phyloP scores from a whole-genome alignment of 345 rosid species.

The Carallia pectinifolia region DNA sequence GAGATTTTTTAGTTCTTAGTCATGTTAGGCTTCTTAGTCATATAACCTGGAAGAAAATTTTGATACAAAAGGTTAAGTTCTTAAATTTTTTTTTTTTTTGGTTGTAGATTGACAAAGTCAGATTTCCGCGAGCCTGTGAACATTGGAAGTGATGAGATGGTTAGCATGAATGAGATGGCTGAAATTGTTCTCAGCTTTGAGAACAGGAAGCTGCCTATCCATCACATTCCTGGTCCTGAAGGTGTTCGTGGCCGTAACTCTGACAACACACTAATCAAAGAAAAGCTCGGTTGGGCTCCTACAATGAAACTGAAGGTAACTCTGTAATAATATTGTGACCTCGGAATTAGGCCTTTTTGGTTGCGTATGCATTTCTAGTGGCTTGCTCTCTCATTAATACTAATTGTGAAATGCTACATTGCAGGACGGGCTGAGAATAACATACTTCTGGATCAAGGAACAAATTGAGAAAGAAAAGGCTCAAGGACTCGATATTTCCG shows the following conservation, averaged over 20 bases:
- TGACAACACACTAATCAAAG: constrained; percentile 91
- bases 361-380: too few species aligned
- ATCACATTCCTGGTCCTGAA: constrained; percentile 97
- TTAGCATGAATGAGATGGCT: constrained; percentile 99
- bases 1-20: neutral
- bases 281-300: constrained; percentile 99
- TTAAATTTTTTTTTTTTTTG: neutral
- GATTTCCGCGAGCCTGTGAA: constrained; percentile 98
- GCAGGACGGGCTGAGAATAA: constrained; percentile 91
- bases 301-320: constrained; percentile 88
- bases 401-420: neutral
- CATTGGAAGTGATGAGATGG: constrained; percentile 99
- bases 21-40: neutral
- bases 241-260: constrained; percentile 99
- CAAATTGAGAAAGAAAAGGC: constrained; percentile 94
- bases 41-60: too few species aligned
- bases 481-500: constrained; percentile 64
- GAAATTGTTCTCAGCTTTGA: constrained; percentile 92
- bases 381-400: neutral
- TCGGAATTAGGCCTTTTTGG: neutral
- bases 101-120: constrained; percentile 78
- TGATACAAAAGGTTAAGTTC: neutral
- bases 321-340: neutral
- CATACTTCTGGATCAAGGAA: constrained; percentile 95
- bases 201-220: constrained; percentile 79